A percentile compares a stretch with the other conserved stretches of the same genome.
These are phyloP conservation scores for Boletus sensibilis DNA, from an alignment of 768 basidiomycete species.

Conservation along the genomic window DNA sequence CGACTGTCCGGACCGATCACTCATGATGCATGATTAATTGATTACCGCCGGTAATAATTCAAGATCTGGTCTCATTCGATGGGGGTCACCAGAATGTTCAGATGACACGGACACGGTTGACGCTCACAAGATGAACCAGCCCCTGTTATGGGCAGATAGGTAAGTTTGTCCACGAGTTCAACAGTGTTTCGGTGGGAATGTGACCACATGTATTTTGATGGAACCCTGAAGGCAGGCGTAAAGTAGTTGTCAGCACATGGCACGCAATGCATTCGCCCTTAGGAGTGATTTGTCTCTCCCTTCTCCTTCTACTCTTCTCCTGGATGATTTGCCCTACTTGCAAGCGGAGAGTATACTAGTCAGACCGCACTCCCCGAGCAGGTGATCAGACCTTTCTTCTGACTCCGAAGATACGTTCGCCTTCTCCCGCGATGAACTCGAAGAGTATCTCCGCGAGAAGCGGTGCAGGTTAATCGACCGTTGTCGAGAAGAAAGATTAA, in stretches of 20 bases:
- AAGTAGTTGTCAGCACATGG: slow-evolving; percentile 8
- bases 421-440: slow-evolving; percentile 62
- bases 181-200: slow-evolving; percentile 7
- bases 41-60: slow-evolving; percentile 8
- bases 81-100: slow-evolving; percentile 23
- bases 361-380: slow-evolving; percentile 47
- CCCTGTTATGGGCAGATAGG: slow-evolving; percentile 77
- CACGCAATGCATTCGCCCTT: not conserved
- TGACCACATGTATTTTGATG: slow-evolving; percentile 4
- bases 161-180: slow-evolving; percentile 47
- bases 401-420: slow-evolving; percentile 87
- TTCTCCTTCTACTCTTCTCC: slow-evolving; percentile 44
- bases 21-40: too few relatives aligned
- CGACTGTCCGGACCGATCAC: slow-evolving; percentile 26
- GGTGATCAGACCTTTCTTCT: slow-evolving; percentile 84
- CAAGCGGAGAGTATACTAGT: not conserved
- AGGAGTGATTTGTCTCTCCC: slow-evolving; percentile 18
- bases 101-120: slow-evolving; percentile 2
- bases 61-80: slow-evolving; percentile 38
- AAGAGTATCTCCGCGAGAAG: slow-evolving; percentile 67
- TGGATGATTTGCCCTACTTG: slow-evolving; percentile 47
- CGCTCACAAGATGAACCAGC: not conserved
- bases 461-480: slow-evolving; percentile 60
- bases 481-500: slow-evolving; percentile 65
- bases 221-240: slow-evolving; percentile 9